These are phyloP conservation scores for Chlorophyllum brunneum DNA, from an alignment of 768 basidiomycete species.

Conservation along the genomic window DNA sequence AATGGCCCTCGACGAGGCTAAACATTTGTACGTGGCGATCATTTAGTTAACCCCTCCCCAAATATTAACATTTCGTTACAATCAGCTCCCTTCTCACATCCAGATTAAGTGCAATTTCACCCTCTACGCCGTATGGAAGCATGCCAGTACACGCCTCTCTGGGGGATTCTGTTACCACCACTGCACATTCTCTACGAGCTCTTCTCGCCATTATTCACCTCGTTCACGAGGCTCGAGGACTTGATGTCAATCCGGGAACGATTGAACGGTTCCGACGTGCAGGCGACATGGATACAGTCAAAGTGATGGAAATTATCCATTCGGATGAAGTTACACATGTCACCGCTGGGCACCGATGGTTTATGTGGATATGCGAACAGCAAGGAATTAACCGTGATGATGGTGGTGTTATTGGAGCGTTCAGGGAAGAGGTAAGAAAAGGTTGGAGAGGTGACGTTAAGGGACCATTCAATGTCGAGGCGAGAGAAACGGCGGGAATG, in stretches of 20 bases:
- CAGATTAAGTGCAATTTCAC: conserved; percentile 57
- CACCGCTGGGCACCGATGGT: conserved; percentile 80
- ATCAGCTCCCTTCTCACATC: conserved; percentile 53
- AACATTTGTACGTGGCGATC: conserved; percentile 54
- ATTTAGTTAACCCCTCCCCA: not conserved
- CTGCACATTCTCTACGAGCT: conserved; percentile 61
- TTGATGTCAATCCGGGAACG: conserved; percentile 81
- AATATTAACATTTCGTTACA: not conserved
- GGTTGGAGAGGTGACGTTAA: conserved; percentile 74
- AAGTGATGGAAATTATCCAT: conserved; percentile 71
- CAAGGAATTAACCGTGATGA: conserved; percentile 10
- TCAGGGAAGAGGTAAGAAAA: conserved; percentile 63
- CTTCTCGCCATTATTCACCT: conserved; percentile 83
- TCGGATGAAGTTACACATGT: conserved; percentile 82
- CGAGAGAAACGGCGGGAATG: conserved; percentile 71
- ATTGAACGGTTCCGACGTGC: conserved; percentile 69
- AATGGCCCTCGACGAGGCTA: conserved; percentile 84
- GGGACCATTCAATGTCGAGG: conserved; percentile 80
- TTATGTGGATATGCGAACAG: conserved; percentile 67
- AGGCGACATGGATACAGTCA: conserved; percentile 63
- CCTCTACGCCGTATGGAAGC: conserved; percentile 67
- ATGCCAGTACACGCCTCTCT: conserved; percentile 73
- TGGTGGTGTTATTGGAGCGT: conserved; percentile 41
- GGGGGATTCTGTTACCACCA: conserved; percentile 75
- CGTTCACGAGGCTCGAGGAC: conserved; percentile 79